These are phyloP conservation scores for Castanea crenata DNA, from an alignment of 306 rosid species.

Conservation along the genomic window DNA sequence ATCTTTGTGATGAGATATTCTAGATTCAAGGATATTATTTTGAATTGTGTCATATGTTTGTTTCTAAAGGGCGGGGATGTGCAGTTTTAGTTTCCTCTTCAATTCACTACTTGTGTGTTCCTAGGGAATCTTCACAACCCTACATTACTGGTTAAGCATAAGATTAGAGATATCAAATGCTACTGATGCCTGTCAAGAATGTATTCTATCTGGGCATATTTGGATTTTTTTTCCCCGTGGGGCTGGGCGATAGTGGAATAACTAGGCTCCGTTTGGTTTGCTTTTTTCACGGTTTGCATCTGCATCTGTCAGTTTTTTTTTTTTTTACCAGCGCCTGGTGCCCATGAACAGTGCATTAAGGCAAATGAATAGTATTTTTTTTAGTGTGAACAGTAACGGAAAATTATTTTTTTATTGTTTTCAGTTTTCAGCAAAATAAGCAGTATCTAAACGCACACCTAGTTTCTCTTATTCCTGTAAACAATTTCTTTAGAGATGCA, in stretches of 20 bases:
- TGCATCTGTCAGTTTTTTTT: no score
- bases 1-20: neutral
- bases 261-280: neutral
- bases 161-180: neutral
- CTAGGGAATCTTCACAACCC: neutral
- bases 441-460: no score
- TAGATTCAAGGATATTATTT: neutral
- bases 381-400: no score
- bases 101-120: neutral
- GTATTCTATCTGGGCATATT: neutral
- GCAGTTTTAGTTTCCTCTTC: neutral
- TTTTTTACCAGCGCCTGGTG: no score
- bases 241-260: neutral
- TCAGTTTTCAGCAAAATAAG: no score
- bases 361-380: no score
- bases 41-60: neutral
- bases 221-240: neutral
- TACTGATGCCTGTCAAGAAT: neutral
- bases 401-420: no score
- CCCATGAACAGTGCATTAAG: no score
- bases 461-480: neutral
- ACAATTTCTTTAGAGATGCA: neutral
- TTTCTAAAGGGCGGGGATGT: conserved; percentile 3
- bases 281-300: no score
- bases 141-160: neutral